Base-by-base conservation (phyloP, 2,329 filamentous ascomycete genomes). In the Microcyclospora pomicola region DNA sequence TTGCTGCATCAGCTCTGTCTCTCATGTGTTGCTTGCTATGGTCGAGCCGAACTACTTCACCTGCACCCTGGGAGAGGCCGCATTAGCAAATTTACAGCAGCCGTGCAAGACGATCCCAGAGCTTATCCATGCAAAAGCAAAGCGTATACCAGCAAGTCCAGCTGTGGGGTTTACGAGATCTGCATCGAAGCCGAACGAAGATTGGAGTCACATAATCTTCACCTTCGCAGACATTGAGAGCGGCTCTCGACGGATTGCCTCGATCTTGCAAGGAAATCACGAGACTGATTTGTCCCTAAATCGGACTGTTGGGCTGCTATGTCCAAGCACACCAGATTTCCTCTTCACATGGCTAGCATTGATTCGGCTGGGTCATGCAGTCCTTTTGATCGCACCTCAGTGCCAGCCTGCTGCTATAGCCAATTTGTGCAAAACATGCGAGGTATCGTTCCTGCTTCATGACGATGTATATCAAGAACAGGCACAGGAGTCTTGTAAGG, bases 281-380 rank as follows among this genome's bases (percentile, higher is more conserved):
- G 19, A 30, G 31, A 35, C 28, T 33, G 39, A 35, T 43, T 6
- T 27, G 30, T 31, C 34, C 15, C 33, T 40, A 24, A 41, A 49
- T 13, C 42, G 54, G 24, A 64, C 65, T 0, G 59, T 75, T 2
- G 75, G 67, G 0, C 50, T 80, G 9, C 52, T 80, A 0, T 71
- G 68, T 41, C 62, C 67, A 0, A 80, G 73, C 47, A 72, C 68
- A 0, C 51, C 67, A 0, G 65, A 71, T 9, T 77, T 80, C 38
- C 57, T 79, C 0, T 63, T 77, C 36, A 65, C 67, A 0, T 80
- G 73, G 73, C 59, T 80, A 2, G 75, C 65, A 0, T 57, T 80
- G 31, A 71, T 77, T 51, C 60, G 65, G 9, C 49, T 73, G 31
- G 75, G 75, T 0, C 62, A 65, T 45, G 61, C 67, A 0, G 71